Conservation (phyloP, 2,329 filamentous ascomycete species). For the Fusarium pseudocircinatum region DNA sequence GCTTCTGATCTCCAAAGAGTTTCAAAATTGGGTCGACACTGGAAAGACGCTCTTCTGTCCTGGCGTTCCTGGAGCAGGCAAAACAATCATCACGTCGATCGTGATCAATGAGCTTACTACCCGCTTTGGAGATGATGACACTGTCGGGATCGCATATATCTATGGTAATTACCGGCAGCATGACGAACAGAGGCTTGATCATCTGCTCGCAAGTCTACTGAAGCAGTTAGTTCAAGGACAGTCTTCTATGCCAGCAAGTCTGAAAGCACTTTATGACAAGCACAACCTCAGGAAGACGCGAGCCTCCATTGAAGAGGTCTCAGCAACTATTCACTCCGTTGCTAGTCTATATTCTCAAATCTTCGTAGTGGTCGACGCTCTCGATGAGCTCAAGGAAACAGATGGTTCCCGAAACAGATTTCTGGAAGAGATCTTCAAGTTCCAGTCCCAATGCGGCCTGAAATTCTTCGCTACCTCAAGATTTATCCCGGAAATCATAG, state of each 20-base stretch:
- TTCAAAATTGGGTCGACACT: rapidly evolving
- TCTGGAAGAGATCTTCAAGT: rapidly evolving
- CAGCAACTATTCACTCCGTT: rapidly evolving
- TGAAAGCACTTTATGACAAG: rapidly evolving
- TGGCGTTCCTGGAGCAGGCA: background rate
- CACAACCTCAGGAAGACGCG: rapidly evolving
- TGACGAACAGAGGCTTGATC: rapidly evolving
- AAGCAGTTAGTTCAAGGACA: background rate
- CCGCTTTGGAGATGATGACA: background rate
- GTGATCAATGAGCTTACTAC: background rate
- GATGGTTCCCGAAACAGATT: background rate
- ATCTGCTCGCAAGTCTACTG: background rate
- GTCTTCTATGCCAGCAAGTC: background rate
- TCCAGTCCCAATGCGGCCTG: background rate
- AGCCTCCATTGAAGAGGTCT: background rate
- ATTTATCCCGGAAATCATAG: background rate
- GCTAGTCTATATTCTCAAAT: background rate
- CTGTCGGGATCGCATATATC: rapidly evolving
- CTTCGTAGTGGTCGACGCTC: background rate
- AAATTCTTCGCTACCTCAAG: background rate
- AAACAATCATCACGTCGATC: background rate
- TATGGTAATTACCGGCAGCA: background rate
- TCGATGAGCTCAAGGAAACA: background rate
- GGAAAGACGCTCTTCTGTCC: rapidly evolving
- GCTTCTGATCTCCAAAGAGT: rapidly evolving